Percentiles rank a stretch among this genome's conserved stretches.
These are phyloP conservation scores for Phytophthora podocarpi DNA, from an alignment of 352 stramenopile species.

Conservation along the genomic window DNA sequence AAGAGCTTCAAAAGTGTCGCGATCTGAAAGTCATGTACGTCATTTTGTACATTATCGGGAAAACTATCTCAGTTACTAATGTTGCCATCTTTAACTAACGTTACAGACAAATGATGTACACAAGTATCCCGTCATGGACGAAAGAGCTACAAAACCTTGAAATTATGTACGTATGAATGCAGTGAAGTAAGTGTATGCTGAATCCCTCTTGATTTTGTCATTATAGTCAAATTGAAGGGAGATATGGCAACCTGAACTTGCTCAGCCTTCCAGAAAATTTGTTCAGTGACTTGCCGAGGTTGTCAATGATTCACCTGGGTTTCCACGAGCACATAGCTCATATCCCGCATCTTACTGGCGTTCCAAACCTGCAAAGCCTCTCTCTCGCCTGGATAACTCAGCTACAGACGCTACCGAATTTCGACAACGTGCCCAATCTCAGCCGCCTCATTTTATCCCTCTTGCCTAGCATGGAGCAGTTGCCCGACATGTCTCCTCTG, in stretches of 20 bases:
- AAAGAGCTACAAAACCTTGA: conserved; percentile 19
- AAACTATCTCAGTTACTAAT: too few relatives aligned
- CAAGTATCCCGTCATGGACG: conserved; percentile 5
- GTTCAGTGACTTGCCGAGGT: conserved; percentile 21
- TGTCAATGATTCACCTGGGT: conserved; percentile 20
- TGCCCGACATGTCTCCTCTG: conserved; percentile 23
- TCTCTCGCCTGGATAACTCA: conserved; percentile 16
- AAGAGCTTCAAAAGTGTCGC: conserved; percentile 32
- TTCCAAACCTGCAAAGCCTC: conserved; percentile 18
- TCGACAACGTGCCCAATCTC: conserved; percentile 16
- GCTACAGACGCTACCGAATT: conserved; percentile 11
- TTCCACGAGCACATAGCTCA: conserved; percentile 11
- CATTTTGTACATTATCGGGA: not conserved
- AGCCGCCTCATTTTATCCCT: conserved; percentile 9
- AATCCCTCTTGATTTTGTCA: not conserved
- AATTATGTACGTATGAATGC: conserved; percentile 15
- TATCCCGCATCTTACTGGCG: conserved; percentile 15
- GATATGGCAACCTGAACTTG: conserved; percentile 18
- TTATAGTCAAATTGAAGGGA: conserved; percentile 26
- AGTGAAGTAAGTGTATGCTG: not conserved
- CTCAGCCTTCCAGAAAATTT: conserved; percentile 10
- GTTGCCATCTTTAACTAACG: not conserved
- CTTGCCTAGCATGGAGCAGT: conserved; percentile 14
- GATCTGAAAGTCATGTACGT: conserved; percentile 12
- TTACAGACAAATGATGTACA: conserved; percentile 21